These are phyloP conservation scores for Eucalyptus virginea DNA, from an alignment of 345 rosid species.

Conservation along the genomic window DNA sequence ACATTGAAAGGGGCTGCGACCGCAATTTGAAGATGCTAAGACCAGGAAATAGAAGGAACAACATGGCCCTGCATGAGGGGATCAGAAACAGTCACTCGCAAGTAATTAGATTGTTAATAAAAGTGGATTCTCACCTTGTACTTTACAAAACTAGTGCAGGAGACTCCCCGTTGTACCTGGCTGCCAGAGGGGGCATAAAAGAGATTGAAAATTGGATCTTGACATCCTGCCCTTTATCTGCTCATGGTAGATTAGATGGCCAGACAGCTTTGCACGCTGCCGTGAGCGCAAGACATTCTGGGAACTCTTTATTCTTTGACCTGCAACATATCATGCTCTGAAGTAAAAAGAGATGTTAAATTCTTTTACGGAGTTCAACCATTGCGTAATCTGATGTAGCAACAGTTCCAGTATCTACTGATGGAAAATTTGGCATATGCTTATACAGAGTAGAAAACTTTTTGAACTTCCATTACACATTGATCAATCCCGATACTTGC, in stretches of 20 bases:
- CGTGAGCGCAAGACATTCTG: background rate
- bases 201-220: background rate
- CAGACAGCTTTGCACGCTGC: background rate
- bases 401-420: too few relatives aligned
- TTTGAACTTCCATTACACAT: too few relatives aligned
- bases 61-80: too few relatives aligned
- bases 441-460: too few relatives aligned
- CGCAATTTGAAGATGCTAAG: background rate
- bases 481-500: too few relatives aligned
- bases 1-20: background rate
- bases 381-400: too few relatives aligned
- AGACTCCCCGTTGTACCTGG: background rate
- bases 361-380: too few relatives aligned
- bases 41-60: background rate
- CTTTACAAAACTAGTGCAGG: background rate
- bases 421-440: too few relatives aligned
- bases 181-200: background rate
- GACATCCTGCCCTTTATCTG: background rate
- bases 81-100: background rate
- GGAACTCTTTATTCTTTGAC: background rate
- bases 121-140: background rate
- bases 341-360: background rate
- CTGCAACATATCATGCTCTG: background rate
- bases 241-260: background rate
- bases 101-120: background rate